Evolutionary conservation across 1,284 basidiomycete species (phyloP).

Genomic region (Flammula alnicola): DNA sequence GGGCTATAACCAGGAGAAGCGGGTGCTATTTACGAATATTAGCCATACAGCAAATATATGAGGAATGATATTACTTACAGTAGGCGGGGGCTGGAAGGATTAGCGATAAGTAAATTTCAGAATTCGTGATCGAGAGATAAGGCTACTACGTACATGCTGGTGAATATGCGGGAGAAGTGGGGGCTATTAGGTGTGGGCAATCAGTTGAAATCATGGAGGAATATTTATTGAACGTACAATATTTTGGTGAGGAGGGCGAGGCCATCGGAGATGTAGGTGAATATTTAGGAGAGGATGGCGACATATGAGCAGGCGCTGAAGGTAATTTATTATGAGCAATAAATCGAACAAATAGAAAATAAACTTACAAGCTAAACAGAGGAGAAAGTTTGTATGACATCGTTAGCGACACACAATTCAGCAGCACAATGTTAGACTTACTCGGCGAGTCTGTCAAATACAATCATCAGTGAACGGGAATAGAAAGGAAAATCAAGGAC

Average conservation of each 20-base stretch:
- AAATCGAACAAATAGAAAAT: background rate
- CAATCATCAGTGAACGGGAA: conserved; percentile 23
- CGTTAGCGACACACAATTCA: conserved; percentile 17
- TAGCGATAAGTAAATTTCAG: conserved; percentile 21
- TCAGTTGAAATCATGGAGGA: conserved; percentile 7
- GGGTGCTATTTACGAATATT: conserved; percentile 57
- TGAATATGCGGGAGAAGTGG: conserved; percentile 84
- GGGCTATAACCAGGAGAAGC: conserved; percentile 85
- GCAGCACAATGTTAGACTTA: conserved; percentile 43
- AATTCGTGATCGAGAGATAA: conserved; percentile 18
- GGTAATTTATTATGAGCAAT: conserved; percentile 9
- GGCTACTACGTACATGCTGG: conserved; percentile 70
- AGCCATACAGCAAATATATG: conserved; percentile 13
- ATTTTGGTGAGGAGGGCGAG: conserved; percentile 87
- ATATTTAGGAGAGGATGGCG: conserved; percentile 85
- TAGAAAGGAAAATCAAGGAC: conserved; percentile 6
- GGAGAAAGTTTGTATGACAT: conserved; percentile 22
- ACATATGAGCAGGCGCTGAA: conserved; percentile 72
- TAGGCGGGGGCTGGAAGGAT: conserved; percentile 73
- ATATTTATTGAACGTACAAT: conserved; percentile 60
- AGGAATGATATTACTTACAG: conserved; percentile 52
- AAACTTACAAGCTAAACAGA: conserved; percentile 60
- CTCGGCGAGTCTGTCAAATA: conserved; percentile 73
- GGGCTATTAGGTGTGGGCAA: conserved; percentile 48
- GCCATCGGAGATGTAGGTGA: conserved; percentile 82